Evolutionary conservation across 305 asterid species (phyloP), one percentile per base, ranked within the genome.

Genomic region (Fraxinus ornus): DNA sequence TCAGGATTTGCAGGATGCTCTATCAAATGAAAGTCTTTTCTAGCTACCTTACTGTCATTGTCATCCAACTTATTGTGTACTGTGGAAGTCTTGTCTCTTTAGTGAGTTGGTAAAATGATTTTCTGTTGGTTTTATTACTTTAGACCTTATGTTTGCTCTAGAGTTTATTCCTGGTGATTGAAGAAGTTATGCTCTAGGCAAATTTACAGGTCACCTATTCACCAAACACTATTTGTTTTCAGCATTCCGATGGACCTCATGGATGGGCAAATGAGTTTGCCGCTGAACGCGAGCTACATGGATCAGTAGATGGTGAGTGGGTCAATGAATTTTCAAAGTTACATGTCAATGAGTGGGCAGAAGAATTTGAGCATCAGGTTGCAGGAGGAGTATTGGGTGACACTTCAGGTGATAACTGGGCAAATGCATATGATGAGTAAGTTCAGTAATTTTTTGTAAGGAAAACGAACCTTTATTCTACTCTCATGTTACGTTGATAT

Each of bases 381-480:
- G 95, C 97, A 78, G 95, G 94, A 87, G 99, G 98, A 84, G 21
- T 88, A 19, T 83, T 95, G 47, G 98, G 94, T 33, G 98, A 95
- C 84, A 62, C 85, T 88, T 86, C 98, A 82, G 92, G 90, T 84
- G 98, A 95, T 89, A 89, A 82, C 80, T 97, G 98, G 99, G 99
- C 97, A 79, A 91, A 86, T 87, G 94, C 97, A 74, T 97, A 95
- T 88, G 98, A 97, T 84, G 98, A 95, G 99, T 97, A 94, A 90
- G 98, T 90, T 60, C 82, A 37, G 13, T 68, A 19, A 83, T 10
- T 71, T 49, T 83, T 74, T 8, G 37, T 22, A 57, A 71, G 75
- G 76, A 64, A 66, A 82, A 57, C 28, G 21, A 36, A 66, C 60
- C 77, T 41, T 55, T 22, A 49, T 77, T 62, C 80, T 52, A 77